Conservation (phyloP, 176 grass and related monocot species). For the Zoysia japonica region DNA sequence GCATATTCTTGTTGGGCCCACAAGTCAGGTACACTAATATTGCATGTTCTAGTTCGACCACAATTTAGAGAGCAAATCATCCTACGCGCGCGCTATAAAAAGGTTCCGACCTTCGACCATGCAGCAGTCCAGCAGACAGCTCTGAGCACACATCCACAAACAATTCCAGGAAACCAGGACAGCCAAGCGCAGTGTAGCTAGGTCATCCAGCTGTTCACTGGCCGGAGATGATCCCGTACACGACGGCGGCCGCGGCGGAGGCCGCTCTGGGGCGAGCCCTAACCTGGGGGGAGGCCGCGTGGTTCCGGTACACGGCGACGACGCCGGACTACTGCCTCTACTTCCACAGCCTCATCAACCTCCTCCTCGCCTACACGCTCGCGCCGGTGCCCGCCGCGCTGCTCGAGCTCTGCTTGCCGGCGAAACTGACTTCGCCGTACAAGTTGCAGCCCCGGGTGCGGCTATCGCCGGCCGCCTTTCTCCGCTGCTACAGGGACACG, state of each 20-base stretch:
- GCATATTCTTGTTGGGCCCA: too few species aligned
- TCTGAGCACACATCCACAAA: too few species aligned
- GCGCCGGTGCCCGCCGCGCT: conserved; percentile 52
- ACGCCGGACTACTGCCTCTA: conserved; percentile 50
- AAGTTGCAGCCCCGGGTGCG: conserved; percentile 66
- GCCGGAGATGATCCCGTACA: conserved; percentile 45
- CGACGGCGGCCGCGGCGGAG: conserved; percentile 41
- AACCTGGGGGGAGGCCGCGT: conserved; percentile 33
- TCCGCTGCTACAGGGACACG: conserved; percentile 57
- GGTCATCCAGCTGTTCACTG: too few species aligned
- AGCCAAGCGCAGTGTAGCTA: too few species aligned
- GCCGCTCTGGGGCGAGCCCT: conserved; percentile 48
- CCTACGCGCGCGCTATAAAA: too few species aligned
- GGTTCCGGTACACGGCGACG: conserved; percentile 53
- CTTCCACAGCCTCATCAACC: conserved; percentile 51
- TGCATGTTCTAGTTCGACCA: too few species aligned
- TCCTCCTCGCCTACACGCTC: conserved; percentile 49
- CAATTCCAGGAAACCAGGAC: too few species aligned
- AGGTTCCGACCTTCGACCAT: too few species aligned
- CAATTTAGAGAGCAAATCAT: too few species aligned
- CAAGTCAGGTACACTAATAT: too few species aligned
- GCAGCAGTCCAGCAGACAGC: too few species aligned
- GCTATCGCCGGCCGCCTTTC: conserved; percentile 37
- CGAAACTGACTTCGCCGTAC: conserved; percentile 26
- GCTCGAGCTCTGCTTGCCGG: conserved; percentile 48